phyloP scores from a whole-genome alignment of 176 grass and related monocot genomes.

The Saccharum spontaneum region DNA sequence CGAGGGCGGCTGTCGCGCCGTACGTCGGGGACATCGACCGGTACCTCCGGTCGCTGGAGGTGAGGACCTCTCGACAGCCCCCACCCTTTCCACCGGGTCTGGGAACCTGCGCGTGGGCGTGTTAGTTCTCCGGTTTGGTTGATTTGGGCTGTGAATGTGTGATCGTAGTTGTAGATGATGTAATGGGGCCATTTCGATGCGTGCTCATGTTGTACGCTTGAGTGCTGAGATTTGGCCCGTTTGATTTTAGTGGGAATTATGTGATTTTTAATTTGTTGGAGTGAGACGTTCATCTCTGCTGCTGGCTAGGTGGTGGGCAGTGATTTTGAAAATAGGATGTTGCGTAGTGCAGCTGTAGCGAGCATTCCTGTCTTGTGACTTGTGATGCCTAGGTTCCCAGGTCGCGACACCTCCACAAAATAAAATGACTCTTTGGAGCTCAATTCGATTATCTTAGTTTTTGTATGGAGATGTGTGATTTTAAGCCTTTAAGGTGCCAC shows the following conservation, averaged over 20 bases:
- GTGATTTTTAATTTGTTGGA: neutral
- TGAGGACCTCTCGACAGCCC: constrained; percentile 16
- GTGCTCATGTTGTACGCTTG: neutral
- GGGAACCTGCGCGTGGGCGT: neutral
- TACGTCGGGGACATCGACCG: constrained; percentile 37
- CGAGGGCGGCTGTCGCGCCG: constrained; percentile 11
- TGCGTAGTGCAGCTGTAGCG: neutral
- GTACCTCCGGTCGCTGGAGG: constrained; percentile 50
- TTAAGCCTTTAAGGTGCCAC: neutral
- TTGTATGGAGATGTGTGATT: neutral
- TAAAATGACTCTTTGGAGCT: neutral
- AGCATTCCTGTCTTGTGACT: neutral
- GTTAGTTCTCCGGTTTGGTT: neutral
- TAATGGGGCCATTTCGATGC: neutral
- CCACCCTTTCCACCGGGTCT: neutral
- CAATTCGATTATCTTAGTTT: neutral
- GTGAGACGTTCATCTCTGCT: neutral
- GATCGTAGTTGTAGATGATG: neutral
- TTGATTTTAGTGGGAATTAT: neutral
- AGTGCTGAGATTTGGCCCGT: neutral
- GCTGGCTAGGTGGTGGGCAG: neutral
- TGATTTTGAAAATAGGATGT: neutral
- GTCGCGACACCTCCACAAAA: neutral
- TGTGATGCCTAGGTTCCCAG: neutral
- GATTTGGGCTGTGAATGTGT: neutral